Evolutionary conservation across 2,329 filamentous ascomycete genomes (phyloP), one percentile per base, ranked within the genome.

Genomic region (Ophiostoma quercus): DNA sequence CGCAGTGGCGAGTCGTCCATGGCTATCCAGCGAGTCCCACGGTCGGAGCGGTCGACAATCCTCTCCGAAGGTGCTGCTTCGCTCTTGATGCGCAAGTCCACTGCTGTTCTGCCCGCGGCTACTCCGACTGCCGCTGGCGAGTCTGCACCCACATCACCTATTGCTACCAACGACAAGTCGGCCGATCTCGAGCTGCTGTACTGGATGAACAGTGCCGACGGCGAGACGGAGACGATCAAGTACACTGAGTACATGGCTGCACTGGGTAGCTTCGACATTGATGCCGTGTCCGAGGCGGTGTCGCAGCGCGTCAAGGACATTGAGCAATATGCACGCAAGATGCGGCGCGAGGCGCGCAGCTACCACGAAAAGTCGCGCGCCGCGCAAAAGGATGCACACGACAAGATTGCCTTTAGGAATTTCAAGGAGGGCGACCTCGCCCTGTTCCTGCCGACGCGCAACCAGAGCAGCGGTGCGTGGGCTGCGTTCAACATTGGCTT

Each of bases 401-500:
- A 97, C 74, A 98, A 98, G 82, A 97, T 99, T 76, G 94, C 95
- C 1, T 97, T 95, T 78, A 90, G 90, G 72, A 90, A 94, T 67
- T 99, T 99, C 82, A 98, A 97, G 77, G 94, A 97, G 79, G 94
- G 95, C 8, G 95, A 99, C 76, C 84, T 99, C 16, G 95, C 94
- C 14, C 80, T 99, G 1, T 99, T 99, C 81, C 81, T 99, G 57
- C 95, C 95, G 0, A 99, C 95, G 0, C 86, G 94, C 47, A 98
- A 97, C 77, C 94, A 98, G 79, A 92, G 91, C 51, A 95, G 93
- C 4, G 91, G 94, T 19, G 94, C 95, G 0, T 99, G 95, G 95
- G 95, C 95, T 5, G 95, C 95, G 0, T 99, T 99, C 84, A 99
- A 99, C 76, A 92, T 99, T 41, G 94, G 94, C 1, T 96, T 94